A percentile compares a stretch with the other conserved stretches of the same genome.
Evolutionary conservation across 352 stramenopile species (phyloP).

Genomic region (Pythium scleroteichum): DNA sequence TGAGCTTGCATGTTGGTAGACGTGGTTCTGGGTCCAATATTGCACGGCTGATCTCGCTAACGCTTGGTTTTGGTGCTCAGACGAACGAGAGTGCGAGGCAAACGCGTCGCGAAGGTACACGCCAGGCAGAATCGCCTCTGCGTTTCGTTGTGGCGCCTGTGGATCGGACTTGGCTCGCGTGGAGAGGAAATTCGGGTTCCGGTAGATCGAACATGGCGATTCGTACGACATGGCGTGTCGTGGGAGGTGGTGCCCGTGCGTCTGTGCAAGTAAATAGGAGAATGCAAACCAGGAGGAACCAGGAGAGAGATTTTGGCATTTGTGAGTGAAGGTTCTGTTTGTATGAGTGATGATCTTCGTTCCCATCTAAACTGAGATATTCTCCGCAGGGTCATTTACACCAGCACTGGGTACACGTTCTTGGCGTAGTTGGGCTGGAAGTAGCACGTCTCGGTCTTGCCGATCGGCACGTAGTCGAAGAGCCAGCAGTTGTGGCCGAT

Average conservation of each 20-base stretch:
- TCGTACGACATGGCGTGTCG: too few species aligned
- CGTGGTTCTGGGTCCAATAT: neutral
- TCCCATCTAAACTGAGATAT: too few species aligned
- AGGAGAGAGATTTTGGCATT: too few species aligned
- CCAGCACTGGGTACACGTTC: conserved; percentile 30
- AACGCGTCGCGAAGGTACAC: neutral
- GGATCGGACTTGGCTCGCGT: neutral
- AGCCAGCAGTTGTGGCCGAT: conserved; percentile 38
- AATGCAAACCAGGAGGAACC: too few species aligned
- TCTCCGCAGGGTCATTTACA: too few species aligned
- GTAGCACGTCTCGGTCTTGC: conserved; percentile 19
- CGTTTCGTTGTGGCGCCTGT: neutral
- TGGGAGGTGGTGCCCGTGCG: too few species aligned
- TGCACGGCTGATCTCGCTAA: neutral
- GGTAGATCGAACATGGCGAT: neutral
- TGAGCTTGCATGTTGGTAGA: neutral
- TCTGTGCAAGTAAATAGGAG: too few species aligned
- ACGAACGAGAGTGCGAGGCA: neutral
- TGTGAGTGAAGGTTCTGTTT: too few species aligned
- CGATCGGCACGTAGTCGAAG: conserved; percentile 10
- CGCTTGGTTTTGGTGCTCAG: neutral
- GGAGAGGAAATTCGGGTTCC: neutral
- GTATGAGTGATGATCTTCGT: too few species aligned
- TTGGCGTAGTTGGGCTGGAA: conserved; percentile 41
- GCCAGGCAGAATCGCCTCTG: neutral